A percentile compares a stretch with the other conserved stretches of the same genome.
These are phyloP conservation scores for Candida sp. DNA, from an alignment of 1,139 yeast genomes.

Conservation along the genomic window DNA sequence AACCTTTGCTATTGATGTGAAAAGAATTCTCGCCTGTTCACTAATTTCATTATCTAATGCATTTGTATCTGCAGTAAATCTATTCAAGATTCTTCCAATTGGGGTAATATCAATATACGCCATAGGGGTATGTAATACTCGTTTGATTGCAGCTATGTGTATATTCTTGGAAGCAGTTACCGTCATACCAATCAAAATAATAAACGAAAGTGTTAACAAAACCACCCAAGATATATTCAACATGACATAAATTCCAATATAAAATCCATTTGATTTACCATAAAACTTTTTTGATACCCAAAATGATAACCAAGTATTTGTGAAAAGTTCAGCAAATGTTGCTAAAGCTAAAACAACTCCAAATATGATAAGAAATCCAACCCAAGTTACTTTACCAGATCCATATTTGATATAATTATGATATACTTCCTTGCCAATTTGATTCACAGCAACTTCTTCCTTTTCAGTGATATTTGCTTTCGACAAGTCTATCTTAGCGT, in stretches of 20 bases:
- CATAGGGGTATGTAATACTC: conserved; percentile 63
- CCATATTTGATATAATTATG: conserved; percentile 53
- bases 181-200: conserved; percentile 46
- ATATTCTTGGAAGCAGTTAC: conserved; percentile 45
- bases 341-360: conserved; percentile 27
- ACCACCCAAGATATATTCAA: conserved; percentile 41
- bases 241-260: conserved; percentile 71
- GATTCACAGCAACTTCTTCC: conserved; percentile 39
- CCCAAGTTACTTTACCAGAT: conserved; percentile 39
- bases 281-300: conserved; percentile 67
- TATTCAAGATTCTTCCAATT: conserved; percentile 57
- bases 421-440: conserved; percentile 27
- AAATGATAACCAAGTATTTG: conserved; percentile 81
- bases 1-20: conserved; percentile 46
- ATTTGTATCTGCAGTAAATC: conserved; percentile 82
- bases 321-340: conserved; percentile 62
- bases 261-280: conserved; percentile 46
- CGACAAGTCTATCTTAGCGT: conserved; percentile 18
- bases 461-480: conserved; percentile 30
- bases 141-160: conserved; percentile 50
- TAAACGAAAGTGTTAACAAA: conserved; percentile 40
- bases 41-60: conserved; percentile 75
- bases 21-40: conserved; percentile 53
- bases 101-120: conserved; percentile 60
- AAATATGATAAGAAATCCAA: conserved; percentile 9